A percentile compares a stretch with the other conserved stretches of the same genome.
Conservation (phyloP, 805 yeast genomes). For the Komagataella phaffii region DNA sequence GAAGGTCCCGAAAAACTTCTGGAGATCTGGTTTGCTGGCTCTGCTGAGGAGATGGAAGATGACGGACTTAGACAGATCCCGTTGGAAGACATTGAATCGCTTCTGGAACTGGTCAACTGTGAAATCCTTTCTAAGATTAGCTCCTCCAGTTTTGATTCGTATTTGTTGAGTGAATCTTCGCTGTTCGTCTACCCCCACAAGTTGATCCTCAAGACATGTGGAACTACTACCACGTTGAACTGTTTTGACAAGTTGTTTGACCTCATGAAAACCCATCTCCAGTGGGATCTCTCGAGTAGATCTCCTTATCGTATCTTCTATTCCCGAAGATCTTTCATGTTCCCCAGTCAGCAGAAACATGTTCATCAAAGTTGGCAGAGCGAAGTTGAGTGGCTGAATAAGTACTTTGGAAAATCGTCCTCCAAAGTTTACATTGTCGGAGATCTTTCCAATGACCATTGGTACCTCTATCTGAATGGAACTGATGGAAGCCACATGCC, state of each 20-base stretch:
- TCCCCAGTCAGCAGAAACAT: slow-evolving; percentile 70
- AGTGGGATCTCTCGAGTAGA: slow-evolving; percentile 20
- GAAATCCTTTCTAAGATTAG: slow-evolving; percentile 74
- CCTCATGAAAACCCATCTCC: slow-evolving; percentile 25
- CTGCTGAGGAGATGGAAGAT: slow-evolving; percentile 18
- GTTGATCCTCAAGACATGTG: slow-evolving; percentile 84
- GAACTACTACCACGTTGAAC: slow-evolving; percentile 81
- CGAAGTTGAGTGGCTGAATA: slow-evolving; percentile 61
- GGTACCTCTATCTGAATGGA: slow-evolving; percentile 77
- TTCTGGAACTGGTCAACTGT: slow-evolving; percentile 77
- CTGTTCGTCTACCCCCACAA: slow-evolving; percentile 82
- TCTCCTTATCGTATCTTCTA: slow-evolving; percentile 59
- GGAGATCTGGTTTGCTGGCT: slow-evolving; percentile 76
- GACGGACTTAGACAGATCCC: slow-evolving; percentile 55
- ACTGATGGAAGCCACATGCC: slow-evolving; percentile 3
- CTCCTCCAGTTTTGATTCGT: slow-evolving; percentile 60
- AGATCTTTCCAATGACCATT: slow-evolving; percentile 66
- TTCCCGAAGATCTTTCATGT: slow-evolving; percentile 86
- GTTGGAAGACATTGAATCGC: slow-evolving; percentile 49
- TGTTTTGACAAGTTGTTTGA: slow-evolving; percentile 59
- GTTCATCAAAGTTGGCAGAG: slow-evolving; percentile 79
- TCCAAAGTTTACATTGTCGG: slow-evolving; percentile 68
- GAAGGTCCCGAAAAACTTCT: slow-evolving; percentile 95
- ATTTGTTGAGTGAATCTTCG: slow-evolving; percentile 78
- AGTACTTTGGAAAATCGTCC: slow-evolving; percentile 45